Evolutionary conservation across 1,284 basidiomycete genomes (phyloP).

Genomic region (Hypsizygus ulmarius): DNA sequence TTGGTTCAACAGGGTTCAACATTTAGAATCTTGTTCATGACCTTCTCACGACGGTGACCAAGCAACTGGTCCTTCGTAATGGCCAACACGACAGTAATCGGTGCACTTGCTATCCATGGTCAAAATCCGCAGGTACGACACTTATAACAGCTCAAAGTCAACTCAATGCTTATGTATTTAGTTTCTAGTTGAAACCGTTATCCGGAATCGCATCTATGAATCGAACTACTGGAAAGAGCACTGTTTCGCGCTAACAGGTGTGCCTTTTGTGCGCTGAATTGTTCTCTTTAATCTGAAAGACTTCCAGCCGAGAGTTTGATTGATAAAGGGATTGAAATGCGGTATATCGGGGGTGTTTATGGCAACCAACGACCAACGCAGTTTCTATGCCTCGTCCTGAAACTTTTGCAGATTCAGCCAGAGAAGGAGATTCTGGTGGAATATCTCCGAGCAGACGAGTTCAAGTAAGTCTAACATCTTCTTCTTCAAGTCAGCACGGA

Average conservation of each 20-base stretch:
- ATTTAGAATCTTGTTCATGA: no score
- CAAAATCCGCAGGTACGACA: slow-evolving; percentile 81
- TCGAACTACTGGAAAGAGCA: slow-evolving; percentile 96
- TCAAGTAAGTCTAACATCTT: slow-evolving; percentile 73
- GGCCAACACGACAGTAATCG: slow-evolving; percentile 89
- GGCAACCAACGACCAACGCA: slow-evolving; percentile 90
- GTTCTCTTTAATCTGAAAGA: not conserved
- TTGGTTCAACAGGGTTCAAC: no score
- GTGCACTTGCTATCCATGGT: slow-evolving; percentile 86
- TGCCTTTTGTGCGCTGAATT: slow-evolving; percentile 7
- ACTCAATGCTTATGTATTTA: slow-evolving; percentile 39
- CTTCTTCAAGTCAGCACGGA: not conserved
- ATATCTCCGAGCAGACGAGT: slow-evolving; percentile 93
- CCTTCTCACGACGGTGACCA: no score
- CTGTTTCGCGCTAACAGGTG: slow-evolving; percentile 89
- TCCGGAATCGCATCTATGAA: slow-evolving; percentile 95
- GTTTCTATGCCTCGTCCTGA: slow-evolving; percentile 89
- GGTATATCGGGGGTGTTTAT: slow-evolving; percentile 89
- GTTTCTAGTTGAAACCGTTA: slow-evolving; percentile 96
- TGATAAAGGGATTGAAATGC: slow-evolving; percentile 85
- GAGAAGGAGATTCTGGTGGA: slow-evolving; percentile 95
- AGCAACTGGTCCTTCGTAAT: slow-evolving; percentile 32
- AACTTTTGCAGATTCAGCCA: slow-evolving; percentile 95
- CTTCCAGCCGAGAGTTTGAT: slow-evolving; percentile 83
- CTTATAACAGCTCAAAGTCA: not conserved